These are phyloP conservation scores for Penicillium taxi DNA, from an alignment of 495 filamentous ascomycete genomes.

Conservation along the genomic window DNA sequence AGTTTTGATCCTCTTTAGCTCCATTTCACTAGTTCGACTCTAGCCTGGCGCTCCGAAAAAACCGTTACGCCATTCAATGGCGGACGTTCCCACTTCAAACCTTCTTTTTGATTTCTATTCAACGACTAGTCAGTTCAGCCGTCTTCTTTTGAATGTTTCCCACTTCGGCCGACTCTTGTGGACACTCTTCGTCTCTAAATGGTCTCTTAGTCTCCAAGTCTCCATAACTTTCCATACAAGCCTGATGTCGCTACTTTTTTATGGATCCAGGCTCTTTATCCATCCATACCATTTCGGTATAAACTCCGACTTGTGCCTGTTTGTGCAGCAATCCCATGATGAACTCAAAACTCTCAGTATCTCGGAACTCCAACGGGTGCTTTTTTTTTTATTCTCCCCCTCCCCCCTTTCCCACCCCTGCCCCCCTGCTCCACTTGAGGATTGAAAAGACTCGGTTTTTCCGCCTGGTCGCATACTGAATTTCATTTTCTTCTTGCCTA, in stretches of 20 bases:
- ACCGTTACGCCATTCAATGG: slow-evolving; percentile 40
- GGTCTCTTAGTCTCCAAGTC: too few relatives aligned
- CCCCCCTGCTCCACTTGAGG: slow-evolving; percentile 21
- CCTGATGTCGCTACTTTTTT: background rate
- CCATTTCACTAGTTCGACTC: slow-evolving; percentile 21
- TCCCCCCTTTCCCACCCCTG: slow-evolving; percentile 16
- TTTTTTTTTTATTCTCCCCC: background rate
- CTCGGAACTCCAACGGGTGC: slow-evolving; percentile 13
- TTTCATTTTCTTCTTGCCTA: slow-evolving; percentile 6
- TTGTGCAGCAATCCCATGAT: slow-evolving; percentile 4
- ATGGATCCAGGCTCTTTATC: background rate
- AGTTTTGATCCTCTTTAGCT: slow-evolving; percentile 14
- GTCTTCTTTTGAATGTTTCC: too few relatives aligned
- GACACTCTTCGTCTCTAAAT: too few relatives aligned
- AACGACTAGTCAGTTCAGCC: too few relatives aligned
- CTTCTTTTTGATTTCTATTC: too few relatives aligned
- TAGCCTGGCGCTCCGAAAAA: slow-evolving; percentile 21
- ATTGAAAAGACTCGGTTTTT: slow-evolving; percentile 15
- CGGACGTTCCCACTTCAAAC: too few relatives aligned
- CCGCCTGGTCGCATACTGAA: slow-evolving; percentile 16
- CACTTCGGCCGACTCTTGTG: too few relatives aligned
- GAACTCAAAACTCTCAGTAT: too few relatives aligned
- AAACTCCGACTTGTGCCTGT: slow-evolving; percentile 12
- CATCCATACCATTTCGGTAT: slow-evolving; percentile 2
- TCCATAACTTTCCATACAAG: too few relatives aligned